Base-by-base conservation (phyloP, 1,284 basidiomycete species). In the Malassezia obtusa region DNA sequence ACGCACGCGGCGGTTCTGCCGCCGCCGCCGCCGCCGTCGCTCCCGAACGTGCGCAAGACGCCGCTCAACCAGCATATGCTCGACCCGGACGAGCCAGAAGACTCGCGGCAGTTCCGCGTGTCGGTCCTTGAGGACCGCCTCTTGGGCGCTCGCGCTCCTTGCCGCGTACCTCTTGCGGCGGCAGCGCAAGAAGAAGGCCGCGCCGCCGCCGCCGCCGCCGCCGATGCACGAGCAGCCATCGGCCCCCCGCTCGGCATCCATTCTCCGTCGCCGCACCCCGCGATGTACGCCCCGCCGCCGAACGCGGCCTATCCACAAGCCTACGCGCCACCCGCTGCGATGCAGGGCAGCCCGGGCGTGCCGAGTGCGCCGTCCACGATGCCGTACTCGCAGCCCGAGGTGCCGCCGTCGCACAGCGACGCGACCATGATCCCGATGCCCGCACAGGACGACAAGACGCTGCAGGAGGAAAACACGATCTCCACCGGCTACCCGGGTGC, bases 81-180 rank as follows among this genome's bases (percentile, higher is more conserved):
- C 8, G 67, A 71, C 45, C 68, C 67, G 8, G 65, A 68, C 44
- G 58, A 70, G 55, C 55, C 62, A 17, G 60, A 63, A 15, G 39
- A 49, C n/a, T 44, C 58, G 24, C 56, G 67, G 4, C 36, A 39
- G 5, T 41, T 60, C 28, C 60, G 57, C 25, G 69, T 72, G 6
- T 54, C 61, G 22, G 69, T 72, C 15, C 59, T 71, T 50, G 69
- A 72, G 55, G 69, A 72, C 50, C 53, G 53, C 10, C 58, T 72
- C 37, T 72, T 69, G 48, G 17, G 15, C 35, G 25, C 41, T 49
- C 2, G 30, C 24, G 6, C 19, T 50, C 14, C 25, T 45, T 12
- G 22, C 21, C 10, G 35, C 32, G 31, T 49, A 41, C 44, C 45
- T 49, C 31, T n/a, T 45, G 25, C 39, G 52, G 19, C 46, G 47